Evolutionary conservation across 2,329 filamentous ascomycete genomes (phyloP).

Genomic region (Penicillium corylophilum): DNA sequence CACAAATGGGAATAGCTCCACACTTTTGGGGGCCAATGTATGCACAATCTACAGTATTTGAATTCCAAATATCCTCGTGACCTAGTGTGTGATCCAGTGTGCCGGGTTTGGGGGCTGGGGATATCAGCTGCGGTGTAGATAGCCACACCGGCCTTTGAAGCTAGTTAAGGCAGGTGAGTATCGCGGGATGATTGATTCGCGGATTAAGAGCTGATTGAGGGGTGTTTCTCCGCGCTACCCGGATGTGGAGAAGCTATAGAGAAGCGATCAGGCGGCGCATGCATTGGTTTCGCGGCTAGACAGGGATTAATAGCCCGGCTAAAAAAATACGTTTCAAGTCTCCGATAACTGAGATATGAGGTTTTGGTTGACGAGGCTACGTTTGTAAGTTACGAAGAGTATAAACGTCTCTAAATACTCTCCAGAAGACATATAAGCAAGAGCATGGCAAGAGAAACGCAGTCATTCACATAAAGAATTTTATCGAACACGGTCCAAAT

Average conservation of each 20-base stretch:
- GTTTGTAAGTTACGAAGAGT: too few species aligned
- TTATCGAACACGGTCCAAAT: too few species aligned
- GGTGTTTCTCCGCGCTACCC: too few species aligned
- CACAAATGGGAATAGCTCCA: background rate
- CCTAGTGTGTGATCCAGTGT: background rate
- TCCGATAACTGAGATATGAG: too few species aligned
- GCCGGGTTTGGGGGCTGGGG: background rate
- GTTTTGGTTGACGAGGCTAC: too few species aligned
- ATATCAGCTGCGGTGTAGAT: background rate
- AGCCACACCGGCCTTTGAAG: background rate
- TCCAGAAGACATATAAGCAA: too few species aligned
- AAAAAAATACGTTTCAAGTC: background rate
- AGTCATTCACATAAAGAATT: too few species aligned
- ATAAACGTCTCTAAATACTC: too few species aligned
- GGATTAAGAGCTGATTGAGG: background rate
- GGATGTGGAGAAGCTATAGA: background rate
- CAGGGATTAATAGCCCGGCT: slow-evolving; percentile 5
- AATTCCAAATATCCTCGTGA: slow-evolving; percentile 1
- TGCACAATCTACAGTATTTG: background rate
- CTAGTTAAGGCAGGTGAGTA: background rate
- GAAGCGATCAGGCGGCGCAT: background rate
- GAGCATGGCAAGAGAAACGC: too few species aligned
- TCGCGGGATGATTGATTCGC: background rate
- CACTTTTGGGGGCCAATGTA: background rate
- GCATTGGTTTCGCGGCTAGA: slow-evolving; percentile 3